Base-by-base conservation (phyloP, 2,329 filamentous ascomycete genomes). In the Sphaceloma murrayae region DNA sequence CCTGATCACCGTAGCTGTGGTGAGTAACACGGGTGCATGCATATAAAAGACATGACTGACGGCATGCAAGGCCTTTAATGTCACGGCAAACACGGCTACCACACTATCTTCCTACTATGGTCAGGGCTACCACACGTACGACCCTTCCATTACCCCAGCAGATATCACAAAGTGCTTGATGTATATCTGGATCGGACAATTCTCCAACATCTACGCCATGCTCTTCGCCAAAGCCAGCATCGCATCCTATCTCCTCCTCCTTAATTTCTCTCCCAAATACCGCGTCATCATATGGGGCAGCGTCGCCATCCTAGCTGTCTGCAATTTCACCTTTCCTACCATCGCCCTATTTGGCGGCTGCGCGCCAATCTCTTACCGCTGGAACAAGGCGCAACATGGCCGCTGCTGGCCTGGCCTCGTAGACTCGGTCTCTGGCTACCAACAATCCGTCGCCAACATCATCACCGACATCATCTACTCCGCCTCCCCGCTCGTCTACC, bases 161-260 rank as follows among this genome's bases (percentile, higher is more conserved):
- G 34, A 16, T 14, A 22, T 47, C 2, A 13, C 13, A 4, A 19
- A 13, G 8, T 40, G 33, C 31, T n/a, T 45, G 18, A 32, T 31
- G 44, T 36, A 19, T 24, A 43, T 47, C n/a, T 49, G 39, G 39
- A 43, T 38, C 11, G 45, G 30, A 16, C 34, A 47, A 33, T 43
- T 38, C 4, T 32, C 34, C 5, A 49, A 49, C 19, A 39, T 49
- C 10, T 42, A 39, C 7, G 21, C 48, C 11, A 49, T 49, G 48
- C 42, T 49, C 22, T 47, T 49, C 31, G 34, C 44, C 27, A 49
- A 49, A 34, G 34, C 40, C 19, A 49, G 48, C n/a, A 49, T 49
- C 26, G 43, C 45, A 17, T 24, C 48, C 14, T 49, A 45, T 34
- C 43, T 49, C 6, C 36, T 49, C 13, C 38, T 34, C 9, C 32